phyloP scores from a whole-genome alignment of 2,329 filamentous ascomycete genomes.

The Scortechinia acanthostroma region DNA sequence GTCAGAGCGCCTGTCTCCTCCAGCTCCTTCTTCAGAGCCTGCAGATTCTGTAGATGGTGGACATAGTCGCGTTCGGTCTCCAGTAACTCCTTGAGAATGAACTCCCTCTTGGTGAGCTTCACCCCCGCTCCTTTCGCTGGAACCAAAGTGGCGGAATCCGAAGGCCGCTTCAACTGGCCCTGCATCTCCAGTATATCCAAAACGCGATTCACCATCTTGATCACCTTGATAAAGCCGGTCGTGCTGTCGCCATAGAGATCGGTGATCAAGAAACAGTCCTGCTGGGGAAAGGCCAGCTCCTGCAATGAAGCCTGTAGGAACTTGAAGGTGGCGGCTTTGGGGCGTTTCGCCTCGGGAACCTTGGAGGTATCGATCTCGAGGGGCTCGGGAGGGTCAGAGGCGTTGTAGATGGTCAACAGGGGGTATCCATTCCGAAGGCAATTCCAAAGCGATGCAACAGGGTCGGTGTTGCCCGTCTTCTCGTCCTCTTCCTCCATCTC shows the following conservation, averaged over 20 bases:
- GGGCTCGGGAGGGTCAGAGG: constrained; percentile 45
- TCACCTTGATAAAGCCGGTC: constrained; percentile 70
- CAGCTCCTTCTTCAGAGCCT: constrained; percentile 64
- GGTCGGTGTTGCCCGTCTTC: constrained; percentile 47
- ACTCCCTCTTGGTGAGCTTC: constrained; percentile 43
- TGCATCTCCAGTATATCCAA: constrained; percentile 59
- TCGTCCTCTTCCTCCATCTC: constrained; percentile 58
- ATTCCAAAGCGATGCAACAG: constrained; percentile 65
- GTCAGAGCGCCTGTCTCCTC: constrained; percentile 64
- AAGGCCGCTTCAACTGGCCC: constrained; percentile 41
- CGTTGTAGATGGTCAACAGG: constrained; percentile 65
- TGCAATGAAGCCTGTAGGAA: constrained; percentile 65
- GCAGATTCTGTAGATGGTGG: constrained; percentile 66
- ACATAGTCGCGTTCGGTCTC: constrained; percentile 71
- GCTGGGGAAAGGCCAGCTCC: constrained; percentile 54
- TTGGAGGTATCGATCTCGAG: constrained; percentile 43
- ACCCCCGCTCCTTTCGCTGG: constrained; percentile 19
- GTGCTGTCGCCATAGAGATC: constrained; percentile 71
- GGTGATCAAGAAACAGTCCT: constrained; percentile 65
- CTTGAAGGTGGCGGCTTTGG: constrained; percentile 64
- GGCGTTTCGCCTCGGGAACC: constrained; percentile 47
- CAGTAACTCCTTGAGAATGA: constrained; percentile 65
- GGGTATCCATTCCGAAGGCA: constrained; percentile 62
- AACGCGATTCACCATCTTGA: constrained; percentile 64
- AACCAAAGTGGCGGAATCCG: constrained; percentile 34